phyloP scores from a whole-genome alignment of 1,284 basidiomycete species.

The Leucoagaricus sp. region DNA sequence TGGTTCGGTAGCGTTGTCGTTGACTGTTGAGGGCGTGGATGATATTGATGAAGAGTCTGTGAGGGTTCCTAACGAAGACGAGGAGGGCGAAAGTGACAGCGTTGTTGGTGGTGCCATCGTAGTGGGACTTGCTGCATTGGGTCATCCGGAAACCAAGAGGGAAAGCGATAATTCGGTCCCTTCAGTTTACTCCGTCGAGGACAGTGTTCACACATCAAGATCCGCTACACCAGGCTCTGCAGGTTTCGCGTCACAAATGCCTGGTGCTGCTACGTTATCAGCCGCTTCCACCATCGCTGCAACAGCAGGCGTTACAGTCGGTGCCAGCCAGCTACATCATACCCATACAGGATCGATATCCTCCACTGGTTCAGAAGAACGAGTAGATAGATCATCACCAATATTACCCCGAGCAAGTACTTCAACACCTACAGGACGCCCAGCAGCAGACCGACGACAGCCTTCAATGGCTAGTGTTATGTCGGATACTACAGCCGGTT shows the following conservation, averaged over 20 bases:
- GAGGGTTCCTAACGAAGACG: background rate
- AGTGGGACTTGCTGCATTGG: background rate
- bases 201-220: conserved; percentile 32
- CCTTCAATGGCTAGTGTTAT: conserved; percentile 66
- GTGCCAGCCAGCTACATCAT: background rate
- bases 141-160: background rate
- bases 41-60: conserved; percentile 3
- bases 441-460: conserved; percentile 34
- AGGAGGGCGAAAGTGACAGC: conserved; percentile 1
- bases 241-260: conserved; percentile 29
- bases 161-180: conserved; percentile 34
- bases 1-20: conserved; percentile 44
- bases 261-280: conserved; percentile 20
- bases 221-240: conserved; percentile 43
- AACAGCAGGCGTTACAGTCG: background rate
- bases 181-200: conserved; percentile 59
- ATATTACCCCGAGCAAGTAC: conserved; percentile 20
- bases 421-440: conserved; percentile 31
- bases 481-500: conserved; percentile 59
- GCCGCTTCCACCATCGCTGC: background rate
- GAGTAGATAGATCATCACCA: conserved; percentile 3
- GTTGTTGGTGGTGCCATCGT: conserved; percentile 1
- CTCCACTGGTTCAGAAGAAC: conserved; percentile 1
- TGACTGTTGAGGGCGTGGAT: conserved; percentile 47
- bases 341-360: background rate